Conservation (phyloP, 805 yeast species). For the Starmerella etchellsii region DNA sequence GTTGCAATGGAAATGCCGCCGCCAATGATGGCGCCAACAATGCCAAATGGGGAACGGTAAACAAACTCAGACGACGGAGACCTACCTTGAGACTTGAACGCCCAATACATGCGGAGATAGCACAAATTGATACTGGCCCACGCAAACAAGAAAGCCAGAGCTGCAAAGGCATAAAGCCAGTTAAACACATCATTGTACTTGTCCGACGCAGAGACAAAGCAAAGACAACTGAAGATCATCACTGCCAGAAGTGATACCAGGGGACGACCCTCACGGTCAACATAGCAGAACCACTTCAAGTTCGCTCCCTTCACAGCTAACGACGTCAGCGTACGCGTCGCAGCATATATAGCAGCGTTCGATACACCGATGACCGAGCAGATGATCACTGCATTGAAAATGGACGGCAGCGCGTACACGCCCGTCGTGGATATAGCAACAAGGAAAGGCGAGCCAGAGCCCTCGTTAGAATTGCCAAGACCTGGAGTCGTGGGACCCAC, state of each 20-base stretch:
- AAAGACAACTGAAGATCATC: constrained; percentile 38
- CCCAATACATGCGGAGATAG: constrained; percentile 37
- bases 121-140: constrained; percentile 19
- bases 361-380: constrained; percentile 70
- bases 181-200: constrained; percentile 20
- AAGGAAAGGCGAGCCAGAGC: constrained; percentile 69
- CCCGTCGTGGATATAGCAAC: constrained; percentile 61
- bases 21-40: constrained; percentile 56
- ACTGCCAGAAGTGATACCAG: constrained; percentile 44
- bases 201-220: constrained; percentile 49
- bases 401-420: constrained; percentile 55
- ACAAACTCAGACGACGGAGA: constrained; percentile 47
- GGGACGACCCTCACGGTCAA: constrained; percentile 71
- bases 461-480: constrained; percentile 35
- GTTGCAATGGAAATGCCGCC: constrained; percentile 44
- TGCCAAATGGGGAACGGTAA: constrained; percentile 55
- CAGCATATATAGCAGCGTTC: constrained; percentile 55
- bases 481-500: constrained; percentile 47
- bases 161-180: constrained; percentile 23
- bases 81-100: constrained; percentile 53
- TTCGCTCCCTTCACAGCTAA: constrained; percentile 53
- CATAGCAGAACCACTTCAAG: constrained; percentile 47
- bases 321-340: constrained; percentile 54
- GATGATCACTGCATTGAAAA: constrained; percentile 66
- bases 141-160: constrained; percentile 20